A percentile compares a stretch with the other conserved stretches of the same genome.
phyloP scores from a whole-genome alignment of 257 asterid species.

The Nemophila menziesii region DNA sequence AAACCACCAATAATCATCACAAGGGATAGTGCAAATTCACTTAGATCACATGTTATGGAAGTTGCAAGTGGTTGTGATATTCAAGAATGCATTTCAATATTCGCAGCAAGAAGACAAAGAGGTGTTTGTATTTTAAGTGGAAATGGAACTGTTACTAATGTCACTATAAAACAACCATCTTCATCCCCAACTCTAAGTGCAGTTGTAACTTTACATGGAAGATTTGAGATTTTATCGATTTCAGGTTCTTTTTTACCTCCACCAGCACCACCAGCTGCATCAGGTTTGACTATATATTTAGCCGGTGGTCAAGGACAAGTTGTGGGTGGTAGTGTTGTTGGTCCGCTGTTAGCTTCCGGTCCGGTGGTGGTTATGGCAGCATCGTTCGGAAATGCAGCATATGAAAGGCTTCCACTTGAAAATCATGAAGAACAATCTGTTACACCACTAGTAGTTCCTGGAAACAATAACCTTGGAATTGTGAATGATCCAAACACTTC shows the following conservation, averaged over 20 bases:
- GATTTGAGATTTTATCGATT: slow-evolving; percentile 77
- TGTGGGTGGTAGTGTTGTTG: slow-evolving; percentile 85
- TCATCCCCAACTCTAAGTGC: slow-evolving; percentile 46
- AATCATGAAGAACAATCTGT: slow-evolving; percentile 34
- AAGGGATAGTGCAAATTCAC: slow-evolving; percentile 85
- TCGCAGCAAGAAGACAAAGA: slow-evolving; percentile 70
- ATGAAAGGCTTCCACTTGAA: slow-evolving; percentile 85
- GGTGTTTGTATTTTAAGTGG: slow-evolving; percentile 82
- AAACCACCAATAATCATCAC: slow-evolving; percentile 93
- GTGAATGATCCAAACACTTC: slow-evolving; percentile 26
- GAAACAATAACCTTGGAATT: slow-evolving; percentile 20
- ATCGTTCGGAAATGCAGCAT: slow-evolving; percentile 86
- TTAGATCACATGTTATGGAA: slow-evolving; percentile 83
- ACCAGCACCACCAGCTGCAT: slow-evolving; percentile 87
- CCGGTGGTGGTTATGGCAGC: slow-evolving; percentile 96
- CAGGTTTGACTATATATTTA: slow-evolving; percentile 60
- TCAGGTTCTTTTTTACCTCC: slow-evolving; percentile 84
- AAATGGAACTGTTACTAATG: slow-evolving; percentile 72
- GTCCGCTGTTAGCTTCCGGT: slow-evolving; percentile 70
- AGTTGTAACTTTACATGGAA: slow-evolving; percentile 61
- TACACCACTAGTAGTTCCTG: not conserved
- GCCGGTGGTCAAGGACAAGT: slow-evolving; percentile 94
- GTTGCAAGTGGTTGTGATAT: slow-evolving; percentile 66
- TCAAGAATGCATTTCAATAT: slow-evolving; percentile 59
- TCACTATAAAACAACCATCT: slow-evolving; percentile 64